phyloP scores from a whole-genome alignment of 2,329 filamentous ascomycete species.

The Fusarium falciforme region DNA sequence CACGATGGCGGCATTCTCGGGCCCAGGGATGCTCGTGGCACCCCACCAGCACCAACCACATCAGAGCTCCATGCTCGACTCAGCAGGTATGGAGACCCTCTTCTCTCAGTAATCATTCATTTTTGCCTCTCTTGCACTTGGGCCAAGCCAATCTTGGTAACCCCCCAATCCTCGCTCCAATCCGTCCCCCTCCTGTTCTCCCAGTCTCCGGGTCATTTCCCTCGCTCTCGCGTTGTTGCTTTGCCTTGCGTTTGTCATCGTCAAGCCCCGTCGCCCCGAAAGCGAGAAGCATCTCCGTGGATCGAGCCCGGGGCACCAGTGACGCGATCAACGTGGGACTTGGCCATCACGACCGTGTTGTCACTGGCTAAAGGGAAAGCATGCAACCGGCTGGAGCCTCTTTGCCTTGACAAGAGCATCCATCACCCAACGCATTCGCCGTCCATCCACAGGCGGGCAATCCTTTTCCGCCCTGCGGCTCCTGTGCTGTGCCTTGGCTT shows the following conservation, averaged over 20 bases:
- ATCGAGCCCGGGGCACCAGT: slow-evolving; percentile 15
- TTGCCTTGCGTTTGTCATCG: slow-evolving; percentile 21
- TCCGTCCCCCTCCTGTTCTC: slow-evolving; percentile 16
- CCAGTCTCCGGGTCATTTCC: slow-evolving; percentile 3
- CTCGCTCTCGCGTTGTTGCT: slow-evolving; percentile 21
- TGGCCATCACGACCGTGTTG: slow-evolving; percentile 14
- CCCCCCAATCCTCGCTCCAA: slow-evolving; percentile 19
- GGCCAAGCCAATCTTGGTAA: slow-evolving; percentile 20
- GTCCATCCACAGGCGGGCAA: neutral
- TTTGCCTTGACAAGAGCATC: slow-evolving; percentile 1
- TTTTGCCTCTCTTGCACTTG: slow-evolving; percentile 19
- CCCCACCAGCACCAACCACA: slow-evolving; percentile 42
- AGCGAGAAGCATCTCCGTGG: slow-evolving; percentile 38
- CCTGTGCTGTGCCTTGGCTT: slow-evolving; percentile 22
- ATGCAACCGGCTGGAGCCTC: slow-evolving; percentile 15
- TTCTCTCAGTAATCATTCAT: slow-evolving; percentile 27
- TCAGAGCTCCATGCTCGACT: slow-evolving; percentile 33
- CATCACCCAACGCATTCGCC: slow-evolving; percentile 5
- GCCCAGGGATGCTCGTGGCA: slow-evolving; percentile 34
- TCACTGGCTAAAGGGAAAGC: slow-evolving; percentile 25
- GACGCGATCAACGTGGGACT: slow-evolving; percentile 38
- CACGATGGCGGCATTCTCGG: slow-evolving; percentile 42
- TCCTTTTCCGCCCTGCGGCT: slow-evolving; percentile 1
- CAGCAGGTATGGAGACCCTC: slow-evolving; percentile 39
- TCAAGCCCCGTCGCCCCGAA: slow-evolving; percentile 14